phyloP scores from a whole-genome alignment of 495 filamentous ascomycete genomes.

The Neurospora sp. region DNA sequence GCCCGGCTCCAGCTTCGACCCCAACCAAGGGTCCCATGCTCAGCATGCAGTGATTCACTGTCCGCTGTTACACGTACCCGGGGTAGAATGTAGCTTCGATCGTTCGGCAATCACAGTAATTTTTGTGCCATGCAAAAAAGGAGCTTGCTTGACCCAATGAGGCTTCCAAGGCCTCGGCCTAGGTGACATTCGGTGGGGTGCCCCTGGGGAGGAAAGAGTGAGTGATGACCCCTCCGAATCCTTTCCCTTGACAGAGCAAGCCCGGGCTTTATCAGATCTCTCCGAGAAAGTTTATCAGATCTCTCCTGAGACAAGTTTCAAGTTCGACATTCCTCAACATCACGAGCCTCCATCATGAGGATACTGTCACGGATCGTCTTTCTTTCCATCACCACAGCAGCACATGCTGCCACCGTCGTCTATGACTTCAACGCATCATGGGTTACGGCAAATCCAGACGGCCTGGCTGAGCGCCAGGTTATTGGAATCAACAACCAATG shows the following conservation, averaged over 20 bases:
- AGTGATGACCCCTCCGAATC: neutral
- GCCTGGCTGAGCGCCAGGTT: constrained; percentile 49
- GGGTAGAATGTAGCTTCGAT: neutral
- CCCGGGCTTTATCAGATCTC: neutral
- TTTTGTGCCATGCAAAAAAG: neutral
- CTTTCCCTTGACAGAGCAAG: neutral
- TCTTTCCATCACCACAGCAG: constrained; percentile 7
- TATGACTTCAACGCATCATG: constrained; percentile 75
- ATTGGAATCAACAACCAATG: constrained; percentile 79
- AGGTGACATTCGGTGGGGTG: neutral
- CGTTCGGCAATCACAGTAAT: neutral
- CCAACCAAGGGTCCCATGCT: neutral
- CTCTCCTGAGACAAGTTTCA: neutral
- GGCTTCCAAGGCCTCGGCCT: neutral
- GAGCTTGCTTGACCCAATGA: neutral
- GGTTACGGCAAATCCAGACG: constrained; percentile 76
- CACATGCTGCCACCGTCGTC: constrained; percentile 49
- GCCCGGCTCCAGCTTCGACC: neutral
- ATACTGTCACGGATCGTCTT: neutral
- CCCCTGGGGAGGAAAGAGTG: neutral
- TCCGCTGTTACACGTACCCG: neutral
- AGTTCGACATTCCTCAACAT: neutral
- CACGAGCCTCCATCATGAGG: neutral
- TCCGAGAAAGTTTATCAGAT: neutral
- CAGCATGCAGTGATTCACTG: neutral